These are phyloP conservation scores for Xylaria grammica DNA, from an alignment of 495 filamentous ascomycete species.

Conservation along the genomic window DNA sequence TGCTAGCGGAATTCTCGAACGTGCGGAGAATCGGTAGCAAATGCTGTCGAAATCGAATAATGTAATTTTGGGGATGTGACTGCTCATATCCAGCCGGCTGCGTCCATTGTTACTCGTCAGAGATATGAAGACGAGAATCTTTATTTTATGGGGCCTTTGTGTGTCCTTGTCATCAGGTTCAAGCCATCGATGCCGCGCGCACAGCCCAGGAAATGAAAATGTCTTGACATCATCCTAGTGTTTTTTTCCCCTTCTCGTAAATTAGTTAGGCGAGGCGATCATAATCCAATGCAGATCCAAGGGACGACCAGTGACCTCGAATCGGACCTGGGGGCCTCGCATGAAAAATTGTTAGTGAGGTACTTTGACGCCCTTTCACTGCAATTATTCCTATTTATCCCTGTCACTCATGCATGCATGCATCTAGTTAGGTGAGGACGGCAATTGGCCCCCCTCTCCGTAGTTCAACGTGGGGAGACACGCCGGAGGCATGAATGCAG, in stretches of 20 bases:
- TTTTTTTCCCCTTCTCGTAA: not conserved
- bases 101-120: not conserved
- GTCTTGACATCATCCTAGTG: not conserved
- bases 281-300: too few species aligned
- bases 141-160: too few species aligned
- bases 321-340: not conserved
- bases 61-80: not conserved
- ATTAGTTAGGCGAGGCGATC: too few species aligned
- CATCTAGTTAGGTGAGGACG: constrained; percentile 3
- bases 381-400: not conserved
- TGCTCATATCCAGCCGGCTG: not conserved
- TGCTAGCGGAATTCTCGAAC: not conserved
- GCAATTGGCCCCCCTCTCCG: not conserved
- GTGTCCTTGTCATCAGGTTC: too few species aligned
- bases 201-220: not conserved
- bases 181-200: too few species aligned
- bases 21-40: not conserved
- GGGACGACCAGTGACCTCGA: not conserved
- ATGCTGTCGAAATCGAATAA: not conserved
- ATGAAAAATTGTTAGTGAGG: constrained; percentile 13
- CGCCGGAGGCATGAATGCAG: not conserved
- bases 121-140: not conserved
- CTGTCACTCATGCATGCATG: constrained; percentile 13
- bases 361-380: constrained; percentile 2
- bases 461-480: constrained; percentile 11